phyloP scores from a whole-genome alignment of 2,329 filamentous ascomycete species.

The Sarocladium oryzae region DNA sequence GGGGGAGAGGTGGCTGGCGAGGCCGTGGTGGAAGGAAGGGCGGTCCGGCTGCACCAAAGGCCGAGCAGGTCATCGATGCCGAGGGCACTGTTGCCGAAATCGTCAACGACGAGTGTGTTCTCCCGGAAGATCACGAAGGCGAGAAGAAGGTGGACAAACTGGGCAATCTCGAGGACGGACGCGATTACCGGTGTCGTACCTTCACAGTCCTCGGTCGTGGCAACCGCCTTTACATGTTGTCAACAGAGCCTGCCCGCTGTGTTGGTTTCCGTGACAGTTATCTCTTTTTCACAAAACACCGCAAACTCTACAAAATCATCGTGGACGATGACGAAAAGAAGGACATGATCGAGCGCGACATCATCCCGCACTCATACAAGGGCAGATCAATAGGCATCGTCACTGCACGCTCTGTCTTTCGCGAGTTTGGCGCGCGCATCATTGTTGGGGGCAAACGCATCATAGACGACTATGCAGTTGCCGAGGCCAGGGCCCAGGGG shows the following conservation, averaged over 20 bases:
- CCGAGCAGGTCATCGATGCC: conserved; percentile 82
- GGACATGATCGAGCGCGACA: conserved; percentile 88
- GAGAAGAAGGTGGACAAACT: conserved; percentile 90
- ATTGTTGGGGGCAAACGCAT: conserved; percentile 84
- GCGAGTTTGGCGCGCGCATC: conserved; percentile 92
- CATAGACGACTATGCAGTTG: conserved; percentile 82
- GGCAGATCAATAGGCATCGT: conserved; percentile 95
- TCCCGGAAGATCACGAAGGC: conserved; percentile 82
- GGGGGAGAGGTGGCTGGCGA: conserved; percentile 66
- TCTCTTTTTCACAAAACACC: conserved; percentile 97
- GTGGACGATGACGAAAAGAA: conserved; percentile 96
- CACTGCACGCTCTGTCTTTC: conserved; percentile 91
- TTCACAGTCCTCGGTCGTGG: conserved; percentile 85
- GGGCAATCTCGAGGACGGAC: conserved; percentile 72
- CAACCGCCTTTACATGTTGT: conserved; percentile 92
- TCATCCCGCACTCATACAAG: conserved; percentile 98
- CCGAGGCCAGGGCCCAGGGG: conserved; percentile 67
- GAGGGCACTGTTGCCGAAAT: conserved; percentile 91
- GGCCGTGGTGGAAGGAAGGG: conserved; percentile 60
- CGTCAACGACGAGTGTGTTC: conserved; percentile 80
- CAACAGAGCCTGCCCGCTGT: conserved; percentile 92
- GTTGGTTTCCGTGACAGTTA: conserved; percentile 98
- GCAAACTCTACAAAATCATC: conserved; percentile 94
- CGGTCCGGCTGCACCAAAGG: conserved; percentile 67
- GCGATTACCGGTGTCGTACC: conserved; percentile 91